Conservation (phyloP, 345 rosid genomes). For the Populus ilicifolia region DNA sequence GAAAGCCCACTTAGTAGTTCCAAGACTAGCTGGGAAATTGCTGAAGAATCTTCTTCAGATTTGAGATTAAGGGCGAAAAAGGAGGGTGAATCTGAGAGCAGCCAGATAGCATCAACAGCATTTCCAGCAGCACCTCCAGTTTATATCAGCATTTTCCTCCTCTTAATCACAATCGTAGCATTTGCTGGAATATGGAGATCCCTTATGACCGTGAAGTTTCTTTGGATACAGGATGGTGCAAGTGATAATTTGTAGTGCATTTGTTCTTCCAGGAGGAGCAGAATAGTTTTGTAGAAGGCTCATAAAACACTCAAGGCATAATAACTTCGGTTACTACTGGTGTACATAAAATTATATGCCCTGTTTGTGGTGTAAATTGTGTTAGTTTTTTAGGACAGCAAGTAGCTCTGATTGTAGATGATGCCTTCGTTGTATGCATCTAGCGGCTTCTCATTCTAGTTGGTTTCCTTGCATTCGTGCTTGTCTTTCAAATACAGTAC, state of each 20-base stretch:
- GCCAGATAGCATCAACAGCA: conserved; percentile 9
- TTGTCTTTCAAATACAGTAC: too few species aligned
- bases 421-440: not conserved
- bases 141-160: conserved; percentile 15
- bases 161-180: conserved; percentile 12
- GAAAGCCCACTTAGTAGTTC: conserved; percentile 9
- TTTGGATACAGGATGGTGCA: not conserved
- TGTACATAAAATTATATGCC: not conserved
- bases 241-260: not conserved
- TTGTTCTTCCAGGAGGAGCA: not conserved
- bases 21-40: conserved; percentile 13
- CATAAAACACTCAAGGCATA: not conserved
- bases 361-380: not conserved
- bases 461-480: too few species aligned
- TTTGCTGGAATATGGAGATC: conserved; percentile 20
- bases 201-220: conserved; percentile 1
- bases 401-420: not conserved
- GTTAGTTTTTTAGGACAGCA: not conserved
- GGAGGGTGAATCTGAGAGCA: conserved; percentile 7
- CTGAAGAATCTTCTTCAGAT: conserved; percentile 16
- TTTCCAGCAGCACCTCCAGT: conserved; percentile 1
- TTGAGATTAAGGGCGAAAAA: conserved; percentile 34
- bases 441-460: too few species aligned
- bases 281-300: not conserved
- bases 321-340: not conserved